Conservation (phyloP, 805 yeast genomes). For the Schwanniomyces polymorphus region DNA sequence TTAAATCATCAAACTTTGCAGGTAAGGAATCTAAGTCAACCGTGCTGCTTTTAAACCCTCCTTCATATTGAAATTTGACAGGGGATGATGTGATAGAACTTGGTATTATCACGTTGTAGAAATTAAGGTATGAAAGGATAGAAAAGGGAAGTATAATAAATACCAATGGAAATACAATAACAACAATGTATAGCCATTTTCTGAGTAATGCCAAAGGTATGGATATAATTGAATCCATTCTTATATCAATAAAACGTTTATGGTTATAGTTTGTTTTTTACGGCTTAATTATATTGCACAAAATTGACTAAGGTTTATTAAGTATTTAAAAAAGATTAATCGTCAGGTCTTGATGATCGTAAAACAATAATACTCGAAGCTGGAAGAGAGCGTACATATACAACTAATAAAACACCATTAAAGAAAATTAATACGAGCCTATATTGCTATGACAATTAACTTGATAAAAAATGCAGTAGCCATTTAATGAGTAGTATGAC, state of each 20-base stretch:
- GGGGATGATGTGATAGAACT: constrained; percentile 15
- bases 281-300: not conserved
- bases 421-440: not conserved
- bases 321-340: too few species aligned
- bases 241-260: not conserved
- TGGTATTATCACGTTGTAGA: constrained; percentile 36
- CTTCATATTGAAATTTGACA: constrained; percentile 3
- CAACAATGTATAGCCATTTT: constrained; percentile 22
- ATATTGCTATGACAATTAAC: not conserved
- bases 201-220: constrained; percentile 20
- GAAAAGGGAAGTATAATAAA: constrained; percentile 35
- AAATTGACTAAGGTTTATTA: not conserved
- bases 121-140: constrained; percentile 31
- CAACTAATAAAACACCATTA: constrained; percentile 2
- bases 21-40: not conserved
- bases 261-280: not conserved
- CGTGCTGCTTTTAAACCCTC: not conserved
- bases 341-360: not conserved
- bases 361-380: not conserved
- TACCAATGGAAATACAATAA: constrained; percentile 19
- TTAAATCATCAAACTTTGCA: constrained; percentile 9
- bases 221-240: constrained; percentile 1
- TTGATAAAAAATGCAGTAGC: constrained; percentile 7
- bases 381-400: not conserved
- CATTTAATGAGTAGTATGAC: constrained; percentile 88